Conservation (phyloP, 768 basidiomycete species). For the Trametes elegans region DNA sequence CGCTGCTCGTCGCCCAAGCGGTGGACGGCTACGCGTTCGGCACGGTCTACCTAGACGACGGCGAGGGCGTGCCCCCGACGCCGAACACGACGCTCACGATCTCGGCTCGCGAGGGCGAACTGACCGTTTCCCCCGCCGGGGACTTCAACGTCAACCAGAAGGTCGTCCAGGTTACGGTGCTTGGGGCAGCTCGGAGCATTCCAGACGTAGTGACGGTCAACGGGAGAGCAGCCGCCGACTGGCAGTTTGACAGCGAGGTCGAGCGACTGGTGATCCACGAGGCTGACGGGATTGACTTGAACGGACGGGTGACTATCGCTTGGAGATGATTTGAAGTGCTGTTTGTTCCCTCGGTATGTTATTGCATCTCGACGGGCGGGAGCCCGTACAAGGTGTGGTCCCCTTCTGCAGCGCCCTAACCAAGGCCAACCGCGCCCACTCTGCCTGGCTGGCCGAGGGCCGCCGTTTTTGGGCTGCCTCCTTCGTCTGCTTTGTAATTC, state of each 20-base stretch:
- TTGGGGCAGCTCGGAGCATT: conserved; percentile 40
- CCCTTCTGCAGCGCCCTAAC: no score
- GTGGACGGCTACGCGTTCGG: conserved; percentile 52
- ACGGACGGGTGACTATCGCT: conserved; percentile 32
- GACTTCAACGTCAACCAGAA: conserved; percentile 44
- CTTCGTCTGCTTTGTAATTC: no score
- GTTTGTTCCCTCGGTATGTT: no score
- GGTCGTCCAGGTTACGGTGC: conserved; percentile 52
- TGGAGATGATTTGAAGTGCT: no score
- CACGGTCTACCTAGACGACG: conserved; percentile 69
- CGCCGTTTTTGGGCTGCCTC: no score
- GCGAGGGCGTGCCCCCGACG: conserved; percentile 56
- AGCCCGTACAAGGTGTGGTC: no score
- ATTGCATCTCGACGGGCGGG: no score
- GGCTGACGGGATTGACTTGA: conserved; percentile 41
- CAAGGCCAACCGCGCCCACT: no score
- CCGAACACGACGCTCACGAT: conserved; percentile 50
- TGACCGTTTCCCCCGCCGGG: conserved; percentile 41
- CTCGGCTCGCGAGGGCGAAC: conserved; percentile 30
- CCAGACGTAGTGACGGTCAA: conserved; percentile 36
- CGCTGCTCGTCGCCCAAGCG: conserved; percentile 58
- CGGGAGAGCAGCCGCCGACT: conserved; percentile 25
- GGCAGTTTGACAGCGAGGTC: conserved; percentile 39
- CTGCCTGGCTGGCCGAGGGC: no score
- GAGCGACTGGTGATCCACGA: conserved; percentile 41